These are phyloP conservation scores for Coffea canephora DNA, from an alignment of 257 asterid genomes.

Conservation along the genomic window DNA sequence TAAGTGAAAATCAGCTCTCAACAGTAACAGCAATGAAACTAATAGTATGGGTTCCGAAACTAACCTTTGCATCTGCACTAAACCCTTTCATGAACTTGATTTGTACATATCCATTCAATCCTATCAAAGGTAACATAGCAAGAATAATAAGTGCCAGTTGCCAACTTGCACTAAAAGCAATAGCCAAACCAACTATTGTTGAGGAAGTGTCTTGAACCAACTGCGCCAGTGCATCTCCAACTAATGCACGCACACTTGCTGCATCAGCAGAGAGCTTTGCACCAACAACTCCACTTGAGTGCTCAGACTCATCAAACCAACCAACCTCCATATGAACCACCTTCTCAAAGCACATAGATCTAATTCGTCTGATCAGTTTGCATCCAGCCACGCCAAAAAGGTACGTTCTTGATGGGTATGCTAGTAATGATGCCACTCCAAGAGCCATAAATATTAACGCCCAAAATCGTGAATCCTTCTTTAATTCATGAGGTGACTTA, in stretches of 20 bases:
- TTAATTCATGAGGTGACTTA: constrained; percentile 51
- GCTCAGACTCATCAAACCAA: constrained; percentile 78
- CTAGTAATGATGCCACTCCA: constrained; percentile 58
- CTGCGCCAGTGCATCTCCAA: constrained; percentile 88
- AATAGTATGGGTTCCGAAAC: background rate
- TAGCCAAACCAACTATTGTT: constrained; percentile 52
- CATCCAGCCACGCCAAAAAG: constrained; percentile 83
- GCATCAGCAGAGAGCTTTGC: constrained; percentile 90
- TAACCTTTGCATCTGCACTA: constrained; percentile 79
- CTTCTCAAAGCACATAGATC: constrained; percentile 81
- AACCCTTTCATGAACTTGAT: constrained; percentile 70
- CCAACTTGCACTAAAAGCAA: constrained; percentile 76
- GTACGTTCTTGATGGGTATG: constrained; percentile 75
- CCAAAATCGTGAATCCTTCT: constrained; percentile 68
- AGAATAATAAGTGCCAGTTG: constrained; percentile 72
- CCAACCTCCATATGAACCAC: constrained; percentile 82
- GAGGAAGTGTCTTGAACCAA: constrained; percentile 75
- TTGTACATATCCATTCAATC: constrained; percentile 57
- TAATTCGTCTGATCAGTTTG: constrained; percentile 62
- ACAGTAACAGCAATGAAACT: background rate
- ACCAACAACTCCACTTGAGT: constrained; percentile 86
- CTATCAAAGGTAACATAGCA: constrained; percentile 63
- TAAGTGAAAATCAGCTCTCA: background rate
- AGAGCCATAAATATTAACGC: constrained; percentile 69
- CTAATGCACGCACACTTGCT: constrained; percentile 66